Conservation (phyloP, 345 rosid genomes). For the Brassica incana region DNA sequence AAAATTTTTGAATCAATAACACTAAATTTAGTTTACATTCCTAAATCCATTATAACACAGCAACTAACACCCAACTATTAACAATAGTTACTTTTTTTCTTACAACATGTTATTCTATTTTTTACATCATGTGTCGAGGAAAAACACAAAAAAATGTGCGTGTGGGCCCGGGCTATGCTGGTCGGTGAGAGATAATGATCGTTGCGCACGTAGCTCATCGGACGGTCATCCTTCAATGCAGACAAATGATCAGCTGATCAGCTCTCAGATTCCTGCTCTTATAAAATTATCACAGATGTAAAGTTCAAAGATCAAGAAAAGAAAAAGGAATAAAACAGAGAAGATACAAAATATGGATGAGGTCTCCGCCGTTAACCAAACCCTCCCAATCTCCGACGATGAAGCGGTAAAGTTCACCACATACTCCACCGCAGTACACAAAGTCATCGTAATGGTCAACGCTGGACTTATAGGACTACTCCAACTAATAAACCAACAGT, state of each 20-base stretch:
- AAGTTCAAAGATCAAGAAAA: background rate
- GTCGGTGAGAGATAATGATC: background rate
- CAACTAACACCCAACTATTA: no score
- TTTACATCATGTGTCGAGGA: background rate
- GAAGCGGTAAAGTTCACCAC: background rate
- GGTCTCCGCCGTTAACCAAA: background rate
- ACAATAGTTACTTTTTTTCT: no score
- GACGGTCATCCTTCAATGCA: background rate
- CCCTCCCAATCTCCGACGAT: background rate
- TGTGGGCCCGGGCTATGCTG: background rate
- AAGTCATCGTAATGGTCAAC: conserved; percentile 20
- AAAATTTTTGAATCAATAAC: no score
- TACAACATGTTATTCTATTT: background rate
- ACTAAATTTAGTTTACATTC: no score
- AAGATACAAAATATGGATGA: background rate
- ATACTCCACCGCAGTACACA: conserved; percentile 32
- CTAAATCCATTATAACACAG: no score
- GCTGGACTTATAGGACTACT: conserved; percentile 26
- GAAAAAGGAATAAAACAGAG: background rate
- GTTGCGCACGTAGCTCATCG: background rate
- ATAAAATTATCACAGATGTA: background rate
- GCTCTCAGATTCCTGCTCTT: background rate
- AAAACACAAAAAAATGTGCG: background rate
- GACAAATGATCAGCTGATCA: background rate
- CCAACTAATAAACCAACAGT: conserved; percentile 20